phyloP scores from a whole-genome alignment of 768 basidiomycete genomes.

The Pleurotus eryngii region DNA sequence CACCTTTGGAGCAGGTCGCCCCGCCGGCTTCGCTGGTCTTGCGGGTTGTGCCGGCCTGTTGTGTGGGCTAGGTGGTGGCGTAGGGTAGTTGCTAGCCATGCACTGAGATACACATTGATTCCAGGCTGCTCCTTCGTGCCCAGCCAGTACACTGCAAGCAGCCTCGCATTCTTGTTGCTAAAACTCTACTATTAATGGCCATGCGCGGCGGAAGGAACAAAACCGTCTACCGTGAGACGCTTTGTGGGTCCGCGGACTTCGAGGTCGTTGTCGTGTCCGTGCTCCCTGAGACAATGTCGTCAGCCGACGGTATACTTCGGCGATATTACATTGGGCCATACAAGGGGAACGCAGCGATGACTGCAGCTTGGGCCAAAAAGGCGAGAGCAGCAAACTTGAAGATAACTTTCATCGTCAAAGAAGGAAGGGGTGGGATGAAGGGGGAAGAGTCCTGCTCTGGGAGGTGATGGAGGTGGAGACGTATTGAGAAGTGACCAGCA shows the following conservation, averaged over 20 bases:
- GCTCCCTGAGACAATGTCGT: background rate
- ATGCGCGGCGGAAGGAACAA: background rate
- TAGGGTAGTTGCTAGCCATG: constrained; percentile 1
- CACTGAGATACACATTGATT: background rate
- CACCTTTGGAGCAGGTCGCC: background rate
- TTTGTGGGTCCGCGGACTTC: background rate
- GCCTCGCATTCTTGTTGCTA: constrained; percentile 2
- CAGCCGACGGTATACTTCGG: background rate
- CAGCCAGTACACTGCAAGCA: background rate
- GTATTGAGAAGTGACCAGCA: constrained; percentile 6
- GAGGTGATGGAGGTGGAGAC: background rate
- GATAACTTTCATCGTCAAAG: background rate
- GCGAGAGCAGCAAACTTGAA: background rate
- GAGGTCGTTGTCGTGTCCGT: background rate
- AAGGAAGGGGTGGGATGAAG: background rate
- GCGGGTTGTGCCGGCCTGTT: background rate
- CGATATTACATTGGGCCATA: background rate
- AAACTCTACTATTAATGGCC: background rate
- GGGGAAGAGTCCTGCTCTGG: constrained; percentile 4
- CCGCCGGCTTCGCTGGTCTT: too few species aligned
- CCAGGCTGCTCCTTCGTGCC: background rate
- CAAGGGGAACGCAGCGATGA: background rate
- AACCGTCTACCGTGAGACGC: background rate
- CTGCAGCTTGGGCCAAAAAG: background rate
- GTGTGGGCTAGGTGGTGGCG: background rate